Evolutionary conservation across 2,329 filamentous ascomycete species (phyloP), one percentile per base, ranked within the genome.

Genomic region (Phyllosticta capitalensis): DNA sequence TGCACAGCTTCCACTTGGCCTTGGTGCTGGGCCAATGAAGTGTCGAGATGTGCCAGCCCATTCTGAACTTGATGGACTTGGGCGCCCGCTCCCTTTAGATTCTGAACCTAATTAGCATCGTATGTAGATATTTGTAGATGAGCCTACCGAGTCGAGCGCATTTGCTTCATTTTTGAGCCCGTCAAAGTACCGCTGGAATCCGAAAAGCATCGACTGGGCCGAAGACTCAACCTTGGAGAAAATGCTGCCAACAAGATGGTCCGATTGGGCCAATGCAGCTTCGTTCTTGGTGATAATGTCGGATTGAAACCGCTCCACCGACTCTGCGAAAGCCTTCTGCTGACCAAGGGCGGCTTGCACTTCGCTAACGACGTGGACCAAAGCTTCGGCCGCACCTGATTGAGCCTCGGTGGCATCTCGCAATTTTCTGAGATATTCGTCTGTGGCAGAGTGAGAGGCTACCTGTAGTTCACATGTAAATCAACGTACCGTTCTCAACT

Each of bases 401-500:
- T 69, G 64, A 9, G 68, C 64, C 48, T 71, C 64, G 0, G 68
- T 68, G 24, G 72, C 55, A 48, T 70, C 69, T 52, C 71, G 71
- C 61, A 73, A 70, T 1, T 64, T 65, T 6, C 68, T 64, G 0
- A 74, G 63, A 30, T 70, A 67, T 19, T 68, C 54, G 9, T 65
- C 65, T 66, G 49, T n/a, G 9, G 21, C 17, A 26, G 12, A 30
- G 51, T 60, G 28, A 60, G 58, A 22, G 19, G 14, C 21, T 26
- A 26, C 24, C 24, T 14, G 20, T 59, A 12, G 52, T 52, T 30
- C 38, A 7, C 1, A 48, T 51, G 2, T 4, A 24, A 28, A 56
- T n/a, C 33, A 19, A 58, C 64, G 60, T 68, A 72, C 79, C 79
- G 66, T 81, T 82, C 60, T 86, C 83, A 14, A 81, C 77, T 56